phyloP scores from a whole-genome alignment of 768 basidiomycete species.

The Lactarius psammicola region DNA sequence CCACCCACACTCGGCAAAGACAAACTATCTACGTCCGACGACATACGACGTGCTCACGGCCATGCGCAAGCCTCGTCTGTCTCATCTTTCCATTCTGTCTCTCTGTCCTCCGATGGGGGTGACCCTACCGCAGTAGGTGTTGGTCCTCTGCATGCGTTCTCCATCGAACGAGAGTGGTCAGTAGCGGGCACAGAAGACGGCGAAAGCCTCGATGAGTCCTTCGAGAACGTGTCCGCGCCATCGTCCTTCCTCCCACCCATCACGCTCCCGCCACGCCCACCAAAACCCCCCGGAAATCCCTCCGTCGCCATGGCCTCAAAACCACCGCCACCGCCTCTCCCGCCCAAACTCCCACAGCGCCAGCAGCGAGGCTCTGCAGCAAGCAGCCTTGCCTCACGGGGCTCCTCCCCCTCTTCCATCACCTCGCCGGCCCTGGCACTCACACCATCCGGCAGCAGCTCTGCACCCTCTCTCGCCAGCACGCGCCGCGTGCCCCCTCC shows the following conservation, averaged over 20 bases:
- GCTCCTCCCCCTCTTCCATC: constrained; percentile 31
- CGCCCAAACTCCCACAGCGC: constrained; percentile 28
- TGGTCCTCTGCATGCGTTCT: constrained; percentile 35
- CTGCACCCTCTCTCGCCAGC: constrained; percentile 4
- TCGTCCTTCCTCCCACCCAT: constrained; percentile 40
- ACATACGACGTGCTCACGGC: constrained; percentile 36
- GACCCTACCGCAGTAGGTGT: constrained; percentile 25
- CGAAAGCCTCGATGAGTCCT: constrained; percentile 61
- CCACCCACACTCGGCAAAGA: constrained; percentile 39
- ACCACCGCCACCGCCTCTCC: background rate
- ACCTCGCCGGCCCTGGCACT: constrained; percentile 36
- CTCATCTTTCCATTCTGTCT: constrained; percentile 78
- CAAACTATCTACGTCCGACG: constrained; percentile 37
- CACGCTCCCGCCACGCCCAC: constrained; percentile 31
- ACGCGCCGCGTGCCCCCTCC: constrained; percentile 22
- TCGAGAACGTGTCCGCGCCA: constrained; percentile 59
- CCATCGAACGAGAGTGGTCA: constrained; percentile 42
- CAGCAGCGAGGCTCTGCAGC: background rate
- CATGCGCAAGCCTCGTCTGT: constrained; percentile 65
- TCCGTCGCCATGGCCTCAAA: background rate
- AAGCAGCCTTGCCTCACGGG: constrained; percentile 22
- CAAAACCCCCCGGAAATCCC: constrained; percentile 31
- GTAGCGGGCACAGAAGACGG: constrained; percentile 46
- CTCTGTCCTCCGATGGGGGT: constrained; percentile 60
- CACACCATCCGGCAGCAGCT: constrained; percentile 5